Evolutionary conservation across 805 yeast species (phyloP).

Genomic region (Metschnikowia shivogae): DNA sequence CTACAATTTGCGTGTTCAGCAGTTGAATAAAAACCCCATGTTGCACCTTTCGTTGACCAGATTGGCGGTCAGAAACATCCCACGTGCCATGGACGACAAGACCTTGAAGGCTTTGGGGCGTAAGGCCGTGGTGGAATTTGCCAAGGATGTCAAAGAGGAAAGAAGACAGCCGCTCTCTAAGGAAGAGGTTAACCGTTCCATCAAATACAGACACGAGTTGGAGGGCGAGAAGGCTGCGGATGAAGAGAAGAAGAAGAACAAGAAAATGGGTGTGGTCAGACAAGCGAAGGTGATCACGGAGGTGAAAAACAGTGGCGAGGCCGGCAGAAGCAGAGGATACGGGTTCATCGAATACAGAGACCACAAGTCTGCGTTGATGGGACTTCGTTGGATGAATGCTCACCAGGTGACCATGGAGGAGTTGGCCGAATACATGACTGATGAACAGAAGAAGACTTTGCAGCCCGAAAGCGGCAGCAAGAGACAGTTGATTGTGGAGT

Average conservation of each 20-base stretch:
- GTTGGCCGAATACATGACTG: conserved; percentile 63
- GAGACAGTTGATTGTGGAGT: conserved; percentile 86
- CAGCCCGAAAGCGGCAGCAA: conserved; percentile 51
- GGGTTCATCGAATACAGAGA: conserved; percentile 93
- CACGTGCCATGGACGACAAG: conserved; percentile 86
- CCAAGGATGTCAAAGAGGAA: conserved; percentile 74
- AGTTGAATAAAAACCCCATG: conserved; percentile 84
- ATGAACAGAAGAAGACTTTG: conserved; percentile 58
- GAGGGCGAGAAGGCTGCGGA: conserved; percentile 26
- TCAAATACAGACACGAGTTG: conserved; percentile 53
- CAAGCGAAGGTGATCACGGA: conserved; percentile 94
- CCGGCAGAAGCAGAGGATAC: conserved; percentile 93
- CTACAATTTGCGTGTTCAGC: conserved; percentile 79
- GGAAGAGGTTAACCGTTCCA: conserved; percentile 83
- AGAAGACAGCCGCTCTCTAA: conserved; percentile 80
- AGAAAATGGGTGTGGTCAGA: conserved; percentile 83
- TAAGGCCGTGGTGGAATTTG: conserved; percentile 91
- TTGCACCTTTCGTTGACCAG: conserved; percentile 92
- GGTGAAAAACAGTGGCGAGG: conserved; percentile 79
- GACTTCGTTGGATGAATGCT: conserved; percentile 93
- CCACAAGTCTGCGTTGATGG: conserved; percentile 92
- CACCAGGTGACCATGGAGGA: conserved; percentile 76
- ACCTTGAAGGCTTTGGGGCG: conserved; percentile 89
- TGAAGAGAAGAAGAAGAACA: conserved; percentile 54
- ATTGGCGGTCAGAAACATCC: conserved; percentile 89